Conservation (phyloP, 2,329 filamentous ascomycete genomes). For the Aureobasidium sp. region DNA sequence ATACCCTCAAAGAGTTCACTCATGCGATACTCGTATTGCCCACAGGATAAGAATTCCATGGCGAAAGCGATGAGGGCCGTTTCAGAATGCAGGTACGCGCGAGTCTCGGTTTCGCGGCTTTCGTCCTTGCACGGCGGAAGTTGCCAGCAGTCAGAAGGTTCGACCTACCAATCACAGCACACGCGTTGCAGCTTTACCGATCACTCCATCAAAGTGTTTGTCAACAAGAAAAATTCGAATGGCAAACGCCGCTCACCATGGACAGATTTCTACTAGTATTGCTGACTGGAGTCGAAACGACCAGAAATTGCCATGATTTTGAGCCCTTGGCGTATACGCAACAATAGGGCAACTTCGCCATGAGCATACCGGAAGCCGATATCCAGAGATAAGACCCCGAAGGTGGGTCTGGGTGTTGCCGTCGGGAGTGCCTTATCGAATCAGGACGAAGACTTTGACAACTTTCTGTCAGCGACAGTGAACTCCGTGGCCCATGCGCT, state of each 20-base stretch:
- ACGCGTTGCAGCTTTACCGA: conserved; percentile 5
- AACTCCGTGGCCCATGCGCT: conserved; percentile 6
- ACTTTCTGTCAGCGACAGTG: conserved; percentile 13
- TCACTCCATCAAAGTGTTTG: conserved; percentile 2
- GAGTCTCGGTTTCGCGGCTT: conserved; percentile 1
- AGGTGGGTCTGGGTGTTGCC: conserved; percentile 13
- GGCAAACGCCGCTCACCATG: background rate
- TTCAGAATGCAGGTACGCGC: conserved; percentile 10
- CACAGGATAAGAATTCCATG: background rate
- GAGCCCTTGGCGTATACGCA: background rate
- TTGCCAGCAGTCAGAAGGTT: conserved; percentile 1
- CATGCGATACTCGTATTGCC: background rate
- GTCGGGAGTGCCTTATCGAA: conserved; percentile 12
- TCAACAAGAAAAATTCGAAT: conserved; percentile 2
- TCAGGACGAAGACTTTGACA: conserved; percentile 14
- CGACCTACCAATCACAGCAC: background rate
- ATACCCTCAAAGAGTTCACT: background rate
- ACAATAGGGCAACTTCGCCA: background rate
- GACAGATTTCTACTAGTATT: background rate
- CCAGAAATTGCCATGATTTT: background rate
- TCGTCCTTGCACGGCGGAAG: conserved; percentile 10
- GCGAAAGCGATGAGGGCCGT: conserved; percentile 8
- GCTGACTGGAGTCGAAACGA: background rate
- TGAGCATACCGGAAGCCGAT: background rate
- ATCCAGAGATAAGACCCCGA: conserved; percentile 12